Evolutionary conservation across 2,329 filamentous ascomycete genomes (phyloP), one percentile per base, ranked within the genome.

Genomic region (Hyphodiscus sp.): DNA sequence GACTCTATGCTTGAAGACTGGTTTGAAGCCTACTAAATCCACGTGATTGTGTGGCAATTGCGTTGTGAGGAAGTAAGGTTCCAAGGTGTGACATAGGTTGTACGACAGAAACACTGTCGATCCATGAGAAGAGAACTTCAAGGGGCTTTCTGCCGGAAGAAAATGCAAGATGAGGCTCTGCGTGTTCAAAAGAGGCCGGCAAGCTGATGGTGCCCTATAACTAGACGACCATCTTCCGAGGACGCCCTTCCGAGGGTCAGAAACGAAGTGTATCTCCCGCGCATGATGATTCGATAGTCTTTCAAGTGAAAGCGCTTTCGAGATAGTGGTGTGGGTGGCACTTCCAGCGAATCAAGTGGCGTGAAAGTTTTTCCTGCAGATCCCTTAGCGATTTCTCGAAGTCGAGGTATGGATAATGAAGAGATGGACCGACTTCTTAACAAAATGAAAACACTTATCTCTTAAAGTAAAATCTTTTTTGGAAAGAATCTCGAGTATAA

Each of bases 331-430:
- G 60, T 58, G 54, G 47, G 53, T 54, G 56, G 29, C 42, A 43
- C 20, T 49, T 48, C 56, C 29, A 47, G 43, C 61, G 57, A 65
- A 65, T 64, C 61, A 63, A 23, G 38, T 30, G 48, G 45, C 47
- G 38, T 33, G n/a, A 43, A 53, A 51, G n/a, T 46, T 53, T 54
- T 46, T 53, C 54, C 54, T 63, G 59, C 57, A 59, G 41, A 58
- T 47, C 30, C 49, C 62, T 65, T 48, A 64, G 62, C 61, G 59
- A 63, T 50, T 56, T 59, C 49, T 51, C 59, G 58, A 58, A 49
- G 58, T 59, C 47, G 45, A 57, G 51, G 47, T 53, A 30, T 45
- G 50, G 50, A 54, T n/a, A 30, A 46, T 30, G 9, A 26, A 46
- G 15, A 41, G 41, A 19, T 47, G 23, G 10, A 9, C 45, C 16